Percentiles rank a stretch among this genome's conserved stretches.
phyloP scores from a whole-genome alignment of 495 filamentous ascomycete species.

The Neurospora sp. region DNA sequence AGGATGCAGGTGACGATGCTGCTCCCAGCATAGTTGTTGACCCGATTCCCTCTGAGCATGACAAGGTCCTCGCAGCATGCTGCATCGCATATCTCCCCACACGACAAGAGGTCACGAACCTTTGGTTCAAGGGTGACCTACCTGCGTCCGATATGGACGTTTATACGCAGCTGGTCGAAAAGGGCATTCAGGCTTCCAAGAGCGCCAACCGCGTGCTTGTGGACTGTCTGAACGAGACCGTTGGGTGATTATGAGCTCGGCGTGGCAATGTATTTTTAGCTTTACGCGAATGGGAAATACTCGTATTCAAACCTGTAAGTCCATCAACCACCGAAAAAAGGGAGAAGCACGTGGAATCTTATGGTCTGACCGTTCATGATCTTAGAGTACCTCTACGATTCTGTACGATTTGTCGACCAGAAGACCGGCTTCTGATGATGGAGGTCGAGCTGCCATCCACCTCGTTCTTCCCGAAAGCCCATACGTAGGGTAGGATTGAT shows the following conservation, averaged over 20 bases:
- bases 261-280: not conserved
- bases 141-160: slow-evolving; percentile 28
- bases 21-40: slow-evolving; percentile 60
- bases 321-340: not conserved
- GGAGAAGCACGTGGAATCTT: not conserved
- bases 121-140: slow-evolving; percentile 78
- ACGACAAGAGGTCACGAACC: slow-evolving; percentile 83
- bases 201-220: slow-evolving; percentile 34
- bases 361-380: not conserved
- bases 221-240: slow-evolving; percentile 26
- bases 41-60: slow-evolving; percentile 71
- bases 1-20: slow-evolving; percentile 21
- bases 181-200: slow-evolving; percentile 32
- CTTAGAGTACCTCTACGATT: not conserved
- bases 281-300: not conserved
- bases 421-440: not conserved
- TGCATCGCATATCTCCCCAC: slow-evolving; percentile 83
- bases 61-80: slow-evolving; percentile 67
- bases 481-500: not conserved
- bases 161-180: slow-evolving; percentile 32
- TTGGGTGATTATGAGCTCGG: slow-evolving; percentile 9
- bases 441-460: not conserved
- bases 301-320: not conserved
- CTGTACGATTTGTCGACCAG: not conserved
- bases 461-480: not conserved